A percentile compares a stretch with the other conserved stretches of the same genome.
Conservation (phyloP, 1,284 basidiomycete genomes). For the Rhodotorula mucilaginosa region DNA sequence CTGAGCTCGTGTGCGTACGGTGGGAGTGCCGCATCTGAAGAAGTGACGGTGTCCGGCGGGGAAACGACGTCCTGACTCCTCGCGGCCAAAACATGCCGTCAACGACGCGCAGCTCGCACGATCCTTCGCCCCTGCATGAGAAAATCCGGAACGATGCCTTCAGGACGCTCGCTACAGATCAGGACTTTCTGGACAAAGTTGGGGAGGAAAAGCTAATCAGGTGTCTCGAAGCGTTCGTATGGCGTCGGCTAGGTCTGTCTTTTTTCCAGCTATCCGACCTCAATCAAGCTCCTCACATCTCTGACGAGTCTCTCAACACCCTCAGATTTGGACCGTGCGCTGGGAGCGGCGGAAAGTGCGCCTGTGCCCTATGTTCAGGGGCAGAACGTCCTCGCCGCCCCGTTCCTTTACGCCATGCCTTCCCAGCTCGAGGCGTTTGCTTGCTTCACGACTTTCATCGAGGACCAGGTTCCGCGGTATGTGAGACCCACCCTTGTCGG, state of each 20-base stretch:
- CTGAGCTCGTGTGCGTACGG: constrained; percentile 76
- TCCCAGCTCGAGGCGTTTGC: constrained; percentile 95
- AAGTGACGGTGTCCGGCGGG: too few relatives aligned
- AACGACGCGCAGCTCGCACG: constrained; percentile 12
- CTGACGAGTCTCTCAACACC: not conserved
- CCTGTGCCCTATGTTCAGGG: constrained; percentile 33
- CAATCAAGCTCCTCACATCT: not conserved
- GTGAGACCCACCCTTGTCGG: constrained; percentile 93
- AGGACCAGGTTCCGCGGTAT: constrained; percentile 86
- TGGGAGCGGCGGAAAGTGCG: not conserved
- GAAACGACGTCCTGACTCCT: too few relatives aligned
- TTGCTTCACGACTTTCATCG: constrained; percentile 92
- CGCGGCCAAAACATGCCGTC: too few relatives aligned
- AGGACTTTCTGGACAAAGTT: constrained; percentile 89
- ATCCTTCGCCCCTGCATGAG: constrained; percentile 34
- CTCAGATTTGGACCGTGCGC: not conserved
- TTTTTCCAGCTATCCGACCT: not conserved
- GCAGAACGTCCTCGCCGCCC: constrained; percentile 90
- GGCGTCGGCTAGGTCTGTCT: constrained; percentile 74
- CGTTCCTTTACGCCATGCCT: constrained; percentile 93
- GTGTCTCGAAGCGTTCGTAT: constrained; percentile 92
- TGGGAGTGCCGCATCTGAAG: too few relatives aligned
- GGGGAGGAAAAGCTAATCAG: constrained; percentile 95
- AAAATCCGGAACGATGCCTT: constrained; percentile 58
- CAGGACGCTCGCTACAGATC: constrained; percentile 90